Evolutionary conservation across 176 grass and related monocot species (phyloP).

Genomic region (Alloteropsis semialata): DNA sequence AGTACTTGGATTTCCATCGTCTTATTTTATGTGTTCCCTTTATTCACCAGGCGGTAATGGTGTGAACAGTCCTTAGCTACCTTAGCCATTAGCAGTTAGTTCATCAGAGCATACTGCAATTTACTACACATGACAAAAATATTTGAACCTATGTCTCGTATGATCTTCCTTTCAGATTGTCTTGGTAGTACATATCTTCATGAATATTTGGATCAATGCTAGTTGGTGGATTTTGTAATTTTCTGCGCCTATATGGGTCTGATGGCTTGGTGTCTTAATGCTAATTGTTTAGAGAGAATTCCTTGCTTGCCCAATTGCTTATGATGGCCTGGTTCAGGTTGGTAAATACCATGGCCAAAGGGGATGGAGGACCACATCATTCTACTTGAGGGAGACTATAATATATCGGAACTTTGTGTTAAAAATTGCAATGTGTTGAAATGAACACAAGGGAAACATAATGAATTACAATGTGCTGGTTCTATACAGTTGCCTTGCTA

Average conservation of each 20-base stretch:
- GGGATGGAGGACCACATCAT: not conserved
- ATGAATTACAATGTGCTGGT: not conserved
- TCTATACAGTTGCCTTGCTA: not conserved
- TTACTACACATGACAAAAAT: not conserved
- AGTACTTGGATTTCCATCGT: not conserved
- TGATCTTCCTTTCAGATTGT: not conserved
- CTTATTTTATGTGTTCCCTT: not conserved
- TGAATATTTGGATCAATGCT: not conserved
- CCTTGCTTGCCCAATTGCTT: not conserved
- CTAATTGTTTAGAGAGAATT: not conserved
- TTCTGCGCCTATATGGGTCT: not conserved
- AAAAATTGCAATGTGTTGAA: not conserved
- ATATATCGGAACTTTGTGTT: not conserved
- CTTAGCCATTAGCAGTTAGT: slow-evolving; percentile 16
- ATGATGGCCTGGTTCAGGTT: not conserved
- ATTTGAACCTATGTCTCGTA: not conserved
- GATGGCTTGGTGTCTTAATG: not conserved
- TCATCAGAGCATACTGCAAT: not conserved
- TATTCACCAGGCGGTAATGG: not conserved
- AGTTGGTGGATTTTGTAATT: not conserved
- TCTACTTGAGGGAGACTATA: not conserved
- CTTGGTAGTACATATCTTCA: not conserved
- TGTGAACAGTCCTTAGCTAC: not conserved
- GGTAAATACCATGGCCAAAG: not conserved
- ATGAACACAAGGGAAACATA: not conserved